Evolutionary conservation across 169 alveolate species (phyloP).

Genomic region (Miamiensis avidus): DNA sequence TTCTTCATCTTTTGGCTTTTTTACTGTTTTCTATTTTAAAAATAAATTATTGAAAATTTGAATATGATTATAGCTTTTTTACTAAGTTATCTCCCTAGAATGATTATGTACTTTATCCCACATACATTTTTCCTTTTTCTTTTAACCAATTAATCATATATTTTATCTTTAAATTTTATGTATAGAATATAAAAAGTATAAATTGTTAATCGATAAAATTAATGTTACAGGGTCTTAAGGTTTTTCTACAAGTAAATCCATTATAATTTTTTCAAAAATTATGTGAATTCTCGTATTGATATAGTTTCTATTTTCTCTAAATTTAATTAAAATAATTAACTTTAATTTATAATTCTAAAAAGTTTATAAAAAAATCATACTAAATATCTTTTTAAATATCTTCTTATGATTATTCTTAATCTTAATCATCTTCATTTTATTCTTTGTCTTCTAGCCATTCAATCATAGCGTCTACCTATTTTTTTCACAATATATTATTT

Average conservation of each 20-base stretch:
- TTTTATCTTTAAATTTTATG: background rate
- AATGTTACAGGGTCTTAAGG: background rate
- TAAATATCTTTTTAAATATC: background rate
- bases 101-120: too few relatives aligned
- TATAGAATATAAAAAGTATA: too few relatives aligned
- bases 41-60: too few relatives aligned
- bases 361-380: background rate
- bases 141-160: background rate
- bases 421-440: background rate
- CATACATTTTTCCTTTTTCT: background rate
- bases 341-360: too few relatives aligned
- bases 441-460: background rate
- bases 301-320: background rate
- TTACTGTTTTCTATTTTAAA: background rate
- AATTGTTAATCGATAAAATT: too few relatives aligned
- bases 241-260: background rate
- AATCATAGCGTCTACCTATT: background rate
- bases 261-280: background rate
- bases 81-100: too few relatives aligned
- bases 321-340: too few relatives aligned
- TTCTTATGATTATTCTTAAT: background rate
- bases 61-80: background rate
- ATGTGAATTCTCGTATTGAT: background rate
- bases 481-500: too few relatives aligned
- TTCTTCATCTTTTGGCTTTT: background rate